Evolutionary conservation across 345 rosid genomes (phyloP).

Genomic region (Citropsis articulata): DNA sequence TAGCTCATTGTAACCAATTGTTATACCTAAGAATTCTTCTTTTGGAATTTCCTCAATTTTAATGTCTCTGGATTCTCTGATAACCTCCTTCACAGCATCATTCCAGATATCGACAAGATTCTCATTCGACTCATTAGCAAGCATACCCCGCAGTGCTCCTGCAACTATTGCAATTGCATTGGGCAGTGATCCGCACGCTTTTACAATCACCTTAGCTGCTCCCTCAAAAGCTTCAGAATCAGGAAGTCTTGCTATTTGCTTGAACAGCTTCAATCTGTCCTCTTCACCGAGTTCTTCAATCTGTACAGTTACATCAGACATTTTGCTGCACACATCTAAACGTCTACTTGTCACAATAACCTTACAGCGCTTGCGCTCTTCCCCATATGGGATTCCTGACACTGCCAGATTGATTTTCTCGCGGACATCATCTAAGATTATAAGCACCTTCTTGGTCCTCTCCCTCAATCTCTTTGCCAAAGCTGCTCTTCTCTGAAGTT

Average conservation of each 20-base stretch:
- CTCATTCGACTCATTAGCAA: neutral
- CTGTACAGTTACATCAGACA: neutral
- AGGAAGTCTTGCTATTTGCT: constrained; percentile 11
- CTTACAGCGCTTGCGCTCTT: constrained; percentile 25
- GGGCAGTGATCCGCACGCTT: too few species aligned
- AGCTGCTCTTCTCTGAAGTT: constrained; percentile 10
- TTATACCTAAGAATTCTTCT: constrained; percentile 10
- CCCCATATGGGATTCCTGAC: constrained; percentile 16
- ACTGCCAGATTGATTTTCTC: constrained; percentile 11
- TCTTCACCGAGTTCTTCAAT: neutral
- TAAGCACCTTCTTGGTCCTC: constrained; percentile 17
- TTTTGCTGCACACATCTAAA: neutral
- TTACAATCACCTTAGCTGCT: neutral
- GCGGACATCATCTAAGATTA: constrained; percentile 36
- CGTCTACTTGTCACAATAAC: constrained; percentile 21
- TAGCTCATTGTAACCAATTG: neutral
- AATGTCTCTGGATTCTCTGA: neutral
- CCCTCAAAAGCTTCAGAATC: neutral
- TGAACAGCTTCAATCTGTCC: constrained; percentile 29
- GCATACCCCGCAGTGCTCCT: neutral
- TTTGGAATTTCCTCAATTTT: neutral
- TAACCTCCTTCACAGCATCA: neutral
- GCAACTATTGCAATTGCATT: neutral
- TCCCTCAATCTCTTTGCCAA: constrained; percentile 3
- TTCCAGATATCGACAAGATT: neutral